Evolutionary conservation across 371 early-diverging fungal species (phyloP), one percentile per base, ranked within the genome.

Genomic region (Circinella umbellata): DNA sequence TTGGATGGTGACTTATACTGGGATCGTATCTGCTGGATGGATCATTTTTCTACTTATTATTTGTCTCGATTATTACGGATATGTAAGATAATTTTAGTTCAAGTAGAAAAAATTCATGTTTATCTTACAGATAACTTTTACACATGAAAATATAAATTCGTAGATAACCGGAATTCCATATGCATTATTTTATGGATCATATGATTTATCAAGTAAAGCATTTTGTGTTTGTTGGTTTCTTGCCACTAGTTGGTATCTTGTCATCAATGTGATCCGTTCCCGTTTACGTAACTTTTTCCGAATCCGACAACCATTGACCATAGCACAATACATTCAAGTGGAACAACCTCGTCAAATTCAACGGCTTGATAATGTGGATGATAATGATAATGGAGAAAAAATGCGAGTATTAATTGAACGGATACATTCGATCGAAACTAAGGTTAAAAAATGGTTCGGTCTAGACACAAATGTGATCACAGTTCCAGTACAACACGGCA

Each of bases 161-260:
- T 80, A 34, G 81, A 74, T n/a, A 73, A 89, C 66, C 63, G 76
- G 38, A 69, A 80, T 17, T 69, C 69, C 39, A 70, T 69, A 17
- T 79, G 75, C 61, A 68, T 73, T 34, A 76, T 88, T 11, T 88
- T 90, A 68, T 79, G 83, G 59, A 74, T 86, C 69, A 85, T 57
- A 86, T 20, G 85, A 88, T 63, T 73, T 84, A 38, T 85, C 89
- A 4, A 87, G 87, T 60, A 77, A 82, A 34, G 86, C 88, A 47
- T 92, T 91, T 66, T 86, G 89, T 62, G 80, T 89, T n/a, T 79
- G 89, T 34, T 93, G 93, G 93, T 89, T 90, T 61, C 57, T 91
- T 62, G 74, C 86, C 8, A 84, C 84, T 1, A 72, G 89, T 34
- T 92, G 92, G 93, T 84, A 91, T 69, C 70, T 85, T 17, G 67